Base-by-base conservation (phyloP, 2,329 filamentous ascomycete genomes). In the Stagonosporopsis vannaccii region DNA sequence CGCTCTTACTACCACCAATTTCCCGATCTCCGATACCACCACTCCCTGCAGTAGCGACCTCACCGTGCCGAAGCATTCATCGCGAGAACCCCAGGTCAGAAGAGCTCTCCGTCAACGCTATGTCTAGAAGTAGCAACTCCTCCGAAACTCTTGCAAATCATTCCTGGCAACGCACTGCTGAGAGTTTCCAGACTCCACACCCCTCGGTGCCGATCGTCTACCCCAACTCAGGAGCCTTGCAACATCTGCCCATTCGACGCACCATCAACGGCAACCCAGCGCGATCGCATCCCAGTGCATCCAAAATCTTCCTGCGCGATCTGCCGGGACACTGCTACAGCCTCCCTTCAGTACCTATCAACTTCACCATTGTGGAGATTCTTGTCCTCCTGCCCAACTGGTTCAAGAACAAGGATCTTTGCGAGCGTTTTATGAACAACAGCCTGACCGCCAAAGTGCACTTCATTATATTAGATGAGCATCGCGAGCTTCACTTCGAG, bases 281-380 rank as follows among this genome's bases (percentile, higher is more conserved):
- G 1, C 17, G 15, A 13, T 13, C 17, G 8, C 40, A 50, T 8
- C 52, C 40, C 30, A 44, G 28, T 6, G 45, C 52, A 4, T 11
- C 40, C 26, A 50, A 15, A 17, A 50, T 46, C 9, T 57, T 57
- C 22, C 22, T 57, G n/a, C 40, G 53, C 12, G 20, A 56, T 12
- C 37, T 59, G 6, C 60, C 63, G 15, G 5, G 19, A 3, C 41
- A 65, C 32, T 56, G 59, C 25, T 67, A 61, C 26, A 13, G 20
- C 5, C 28, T 67, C 1, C 60, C 51, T 1, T 12, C 5, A 28
- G 49, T 28, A 17, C 19, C 3, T 13, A 51, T 67, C 26, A 66
- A 65, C 28, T 63, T 62, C 17, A 66, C 66, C 6, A 25, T 66
- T 13, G 57, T 51, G 1, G 66, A 68, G 15, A 58, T 66, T 30